Base-by-base conservation (phyloP, 2,329 filamentous ascomycete species). In the Chrysoporthe cubensis region DNA sequence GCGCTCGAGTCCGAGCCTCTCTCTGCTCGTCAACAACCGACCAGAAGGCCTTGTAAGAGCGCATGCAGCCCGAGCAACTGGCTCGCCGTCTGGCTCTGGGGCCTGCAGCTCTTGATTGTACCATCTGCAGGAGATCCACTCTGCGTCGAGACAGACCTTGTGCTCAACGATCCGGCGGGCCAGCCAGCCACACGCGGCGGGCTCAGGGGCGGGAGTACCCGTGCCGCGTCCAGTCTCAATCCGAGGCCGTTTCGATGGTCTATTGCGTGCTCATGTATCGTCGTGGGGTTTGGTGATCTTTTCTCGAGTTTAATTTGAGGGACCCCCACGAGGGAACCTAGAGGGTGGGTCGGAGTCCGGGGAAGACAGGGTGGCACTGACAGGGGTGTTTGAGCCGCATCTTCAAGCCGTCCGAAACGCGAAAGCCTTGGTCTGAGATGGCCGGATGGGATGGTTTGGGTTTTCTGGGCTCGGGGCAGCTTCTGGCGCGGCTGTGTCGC, bases 261-360 rank as follows among this genome's bases (percentile, higher is more conserved):
- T 57, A 69, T 68, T 63, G 58, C 68, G 68, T 66, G 65, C 62
- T 67, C 59, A 62, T 44, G 61, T 34, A 62, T 56, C 26, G 42
- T 59, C 68, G 68, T 69, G 68, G 68, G 68, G 66, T 63, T 50
- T 66, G 66, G 48, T 68, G 58, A 62, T 57, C 58, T 5, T 5
- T 63, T 46, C 34, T 44, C 32, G 50, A 54, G 61, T 58, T 42
- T 69, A 40, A 69, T 67, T 67, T 60, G 65, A 69, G 59, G 61
- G 40, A 69, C 50, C 50, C 50, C 50, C 50, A 54, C 50, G 50
- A 54, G 21, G 21, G 50, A 54, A 21, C 50, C 50, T 21, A 18
- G 26, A 46, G 46, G 62, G 57, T 60, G 57, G 62, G 62, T 64
- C 52, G 14, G n/a, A 46, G 59, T 58, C 63, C 54, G 63, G 63